A percentile compares a stretch with the other conserved stretches of the same genome.
Conservation (phyloP, 257 asterid species). For the Salvia rosmarinus region DNA sequence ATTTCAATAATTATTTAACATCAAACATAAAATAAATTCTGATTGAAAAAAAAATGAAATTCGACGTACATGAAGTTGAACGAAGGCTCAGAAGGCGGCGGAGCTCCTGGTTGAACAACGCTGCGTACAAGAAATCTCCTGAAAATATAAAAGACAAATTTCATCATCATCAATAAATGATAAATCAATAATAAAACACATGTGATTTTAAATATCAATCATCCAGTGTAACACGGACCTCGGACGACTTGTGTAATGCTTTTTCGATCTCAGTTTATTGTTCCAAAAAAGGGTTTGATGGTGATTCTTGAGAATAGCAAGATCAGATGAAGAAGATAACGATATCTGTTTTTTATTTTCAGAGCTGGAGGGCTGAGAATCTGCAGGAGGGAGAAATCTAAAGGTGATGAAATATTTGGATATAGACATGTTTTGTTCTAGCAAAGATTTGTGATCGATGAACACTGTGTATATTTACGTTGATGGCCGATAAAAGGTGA, state of each 20-base stretch:
- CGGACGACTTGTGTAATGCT: conserved; percentile 5
- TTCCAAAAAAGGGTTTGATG: conserved; percentile 23
- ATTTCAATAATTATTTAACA: background rate
- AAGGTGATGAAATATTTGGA: conserved; percentile 15
- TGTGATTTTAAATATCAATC: background rate
- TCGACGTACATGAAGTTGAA: conserved; percentile 43
- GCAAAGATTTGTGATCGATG: background rate
- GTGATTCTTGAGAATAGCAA: background rate
- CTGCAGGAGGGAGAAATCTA: conserved; percentile 19
- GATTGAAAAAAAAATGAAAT: background rate
- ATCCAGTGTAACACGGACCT: conserved; percentile 17
- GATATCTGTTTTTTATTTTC: conserved; percentile 20
- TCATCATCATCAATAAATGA: background rate
- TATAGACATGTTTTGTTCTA: conserved; percentile 31
- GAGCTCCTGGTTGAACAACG: conserved; percentile 37
- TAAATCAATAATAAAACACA: background rate
- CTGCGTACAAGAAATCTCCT: conserved; percentile 39
- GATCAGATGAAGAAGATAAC: conserved; percentile 11
- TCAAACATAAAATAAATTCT: background rate
- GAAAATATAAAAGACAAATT: conserved; percentile 15
- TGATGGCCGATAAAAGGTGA: background rate
- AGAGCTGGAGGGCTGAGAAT: conserved; percentile 11
- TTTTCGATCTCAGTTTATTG: background rate
- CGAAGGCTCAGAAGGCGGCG: conserved; percentile 46
- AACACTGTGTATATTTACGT: background rate